These are phyloP conservation scores for Aspergillus sp. DNA, from an alignment of 2,329 filamentous ascomycete genomes.

Conservation along the genomic window DNA sequence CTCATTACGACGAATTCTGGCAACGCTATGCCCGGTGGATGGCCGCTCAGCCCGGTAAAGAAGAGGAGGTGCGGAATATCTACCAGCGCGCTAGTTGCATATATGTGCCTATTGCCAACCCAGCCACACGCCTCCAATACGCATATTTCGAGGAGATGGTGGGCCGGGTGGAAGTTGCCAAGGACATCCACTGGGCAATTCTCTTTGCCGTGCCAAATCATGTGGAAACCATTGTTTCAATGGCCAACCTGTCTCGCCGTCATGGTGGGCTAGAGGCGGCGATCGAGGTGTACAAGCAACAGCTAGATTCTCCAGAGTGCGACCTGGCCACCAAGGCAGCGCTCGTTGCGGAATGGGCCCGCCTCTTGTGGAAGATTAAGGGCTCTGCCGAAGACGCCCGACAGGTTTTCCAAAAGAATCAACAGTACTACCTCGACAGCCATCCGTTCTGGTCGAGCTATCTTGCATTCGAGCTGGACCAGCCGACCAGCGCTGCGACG, in stretches of 20 bases:
- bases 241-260: slow-evolving; percentile 77
- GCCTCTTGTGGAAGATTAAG: slow-evolving; percentile 78
- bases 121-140: slow-evolving; percentile 77
- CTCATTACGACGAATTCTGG: slow-evolving; percentile 97
- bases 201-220: slow-evolving; percentile 68
- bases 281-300: slow-evolving; percentile 69
- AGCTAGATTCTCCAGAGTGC: slow-evolving; percentile 63
- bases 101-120: slow-evolving; percentile 77
- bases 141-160: slow-evolving; percentile 89
- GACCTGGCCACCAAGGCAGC: slow-evolving; percentile 76
- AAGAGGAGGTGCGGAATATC: slow-evolving; percentile 84
- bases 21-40: slow-evolving; percentile 96
- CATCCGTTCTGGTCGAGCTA: slow-evolving; percentile 83
- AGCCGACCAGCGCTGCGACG: slow-evolving; percentile 57
- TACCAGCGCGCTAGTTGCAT: slow-evolving; percentile 78
- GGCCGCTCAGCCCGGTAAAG: slow-evolving; percentile 66
- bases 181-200: slow-evolving; percentile 76
- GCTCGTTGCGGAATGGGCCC: slow-evolving; percentile 80
- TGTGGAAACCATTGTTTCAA: slow-evolving; percentile 76
- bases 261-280: slow-evolving; percentile 76
- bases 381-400: slow-evolving; percentile 72
- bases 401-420: slow-evolving; percentile 70
- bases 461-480: slow-evolving; percentile 78
- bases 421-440: slow-evolving; percentile 76
- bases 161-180: slow-evolving; percentile 65